Base-by-base conservation (phyloP, 345 rosid species). In the Acer saccharum region DNA sequence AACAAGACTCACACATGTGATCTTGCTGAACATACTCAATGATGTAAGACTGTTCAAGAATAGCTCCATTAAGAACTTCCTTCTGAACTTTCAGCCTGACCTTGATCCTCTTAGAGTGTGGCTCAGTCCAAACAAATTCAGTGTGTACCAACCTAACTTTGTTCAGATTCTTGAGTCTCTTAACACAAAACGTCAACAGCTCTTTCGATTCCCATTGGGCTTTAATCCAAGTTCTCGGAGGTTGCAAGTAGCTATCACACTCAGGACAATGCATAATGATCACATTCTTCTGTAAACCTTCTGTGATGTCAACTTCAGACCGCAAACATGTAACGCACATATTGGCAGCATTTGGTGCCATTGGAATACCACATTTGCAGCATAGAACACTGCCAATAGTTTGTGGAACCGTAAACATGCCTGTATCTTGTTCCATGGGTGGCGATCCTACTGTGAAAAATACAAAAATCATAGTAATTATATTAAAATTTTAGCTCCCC, bases 1-100 rank as follows among this genome's bases (percentile, higher is more conserved):
- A 18, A 73, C 84, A 83, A 78, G 83, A 35, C 4, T 75, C 77
- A 54, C 82, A 83, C 86, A 78, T 75, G 29, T 69, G 68, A 13
- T 83, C 84, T 62, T 71, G 81, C 71, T 62, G 78, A 39, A 71
- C 58, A 75, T 64, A 81, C 80, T 83, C 84, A 12, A 63, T 80
- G 44, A 74, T 54, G 46, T 76, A 78, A 16, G 83, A 8, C 48
- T 83, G 86, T 39, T 83, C 86, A 4, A 84, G 82, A 25, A 81
- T 60, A 1, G 75, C 82, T 21, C 86, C 83, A 52, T 61, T 69
- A 64, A 80, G 86, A 67, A 84, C 80, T 80, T 84, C 84, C 61
- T 78, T 78, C 78, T 78, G 84, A 63, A 83, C 71, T 13, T 46
- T 83, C 63, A 79, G 27, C 71, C 64, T 76, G 32, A 82, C 72